A percentile compares a stretch with the other conserved stretches of the same genome.
Conservation (phyloP, 2,329 filamentous ascomycete genomes). For the Arthrinium phaeospermum region DNA sequence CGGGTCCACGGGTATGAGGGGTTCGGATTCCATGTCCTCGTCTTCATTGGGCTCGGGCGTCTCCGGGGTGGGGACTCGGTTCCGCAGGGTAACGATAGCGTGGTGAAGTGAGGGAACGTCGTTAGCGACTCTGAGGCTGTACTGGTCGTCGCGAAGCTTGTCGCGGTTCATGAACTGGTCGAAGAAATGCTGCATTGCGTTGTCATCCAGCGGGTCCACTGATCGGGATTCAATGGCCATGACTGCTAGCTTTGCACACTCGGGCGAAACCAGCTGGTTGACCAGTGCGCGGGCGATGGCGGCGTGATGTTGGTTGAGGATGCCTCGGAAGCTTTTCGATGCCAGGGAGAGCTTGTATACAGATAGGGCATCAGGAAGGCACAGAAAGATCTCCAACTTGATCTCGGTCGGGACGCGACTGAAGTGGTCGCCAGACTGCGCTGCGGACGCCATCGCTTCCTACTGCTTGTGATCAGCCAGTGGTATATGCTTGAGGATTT, state of each 20-base stretch:
- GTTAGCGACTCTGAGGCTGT: not conserved
- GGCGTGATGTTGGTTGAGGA: not conserved
- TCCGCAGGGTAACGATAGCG: not conserved
- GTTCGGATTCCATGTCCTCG: too few relatives aligned
- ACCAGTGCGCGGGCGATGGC: not conserved
- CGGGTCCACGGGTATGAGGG: too few relatives aligned
- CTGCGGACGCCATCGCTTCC: too few relatives aligned
- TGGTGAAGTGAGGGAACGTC: not conserved
- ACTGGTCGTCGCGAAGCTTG: not conserved
- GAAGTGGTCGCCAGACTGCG: not conserved
- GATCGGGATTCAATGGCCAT: not conserved
- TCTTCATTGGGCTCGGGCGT: too few relatives aligned
- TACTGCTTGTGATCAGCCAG: too few relatives aligned
- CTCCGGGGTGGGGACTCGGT: too few relatives aligned
- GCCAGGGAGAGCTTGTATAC: not conserved
- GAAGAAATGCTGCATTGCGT: not conserved
- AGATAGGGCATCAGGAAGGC: not conserved
- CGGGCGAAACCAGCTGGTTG: not conserved
- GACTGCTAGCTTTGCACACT: not conserved
- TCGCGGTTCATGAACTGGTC: not conserved
- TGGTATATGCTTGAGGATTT: too few relatives aligned
- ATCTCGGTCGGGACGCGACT: not conserved
- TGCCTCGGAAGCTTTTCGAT: not conserved
- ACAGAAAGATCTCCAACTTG: not conserved
- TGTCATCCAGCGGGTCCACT: not conserved